Conservation (phyloP, 352 stramenopile species). For the Aphanomyces cochlioides region DNA sequence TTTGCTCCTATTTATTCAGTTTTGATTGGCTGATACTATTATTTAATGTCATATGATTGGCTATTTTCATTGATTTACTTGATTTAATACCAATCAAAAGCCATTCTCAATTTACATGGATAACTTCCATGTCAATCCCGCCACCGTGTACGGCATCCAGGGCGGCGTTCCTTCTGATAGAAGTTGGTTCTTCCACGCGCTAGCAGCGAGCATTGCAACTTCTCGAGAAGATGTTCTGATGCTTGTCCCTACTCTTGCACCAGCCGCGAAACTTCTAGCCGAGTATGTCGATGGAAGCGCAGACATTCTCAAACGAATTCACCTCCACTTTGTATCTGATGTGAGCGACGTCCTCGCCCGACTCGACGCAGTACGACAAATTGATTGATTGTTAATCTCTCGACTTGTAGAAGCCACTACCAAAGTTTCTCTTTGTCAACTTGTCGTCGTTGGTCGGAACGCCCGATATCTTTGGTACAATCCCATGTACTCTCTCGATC, state of each 20-base stretch:
- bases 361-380: constrained; percentile 1
- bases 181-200: neutral
- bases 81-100: neutral
- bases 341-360: neutral
- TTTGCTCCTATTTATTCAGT: too few species aligned
- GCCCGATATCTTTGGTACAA: constrained; percentile 4
- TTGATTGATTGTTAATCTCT: neutral
- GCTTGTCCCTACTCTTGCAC: neutral
- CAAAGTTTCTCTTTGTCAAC: constrained; percentile 5
- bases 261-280: neutral
- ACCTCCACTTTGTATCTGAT: constrained; percentile 3
- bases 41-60: too few species aligned
- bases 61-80: neutral
- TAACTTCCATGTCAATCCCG: neutral
- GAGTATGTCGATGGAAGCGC: neutral
- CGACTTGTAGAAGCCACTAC: neutral
- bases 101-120: neutral
- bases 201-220: neutral
- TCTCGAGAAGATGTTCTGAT: neutral
- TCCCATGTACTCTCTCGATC: too few species aligned
- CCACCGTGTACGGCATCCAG: too few species aligned
- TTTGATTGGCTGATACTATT: neutral
- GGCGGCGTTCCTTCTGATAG: too few species aligned
- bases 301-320: neutral
- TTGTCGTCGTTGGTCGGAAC: neutral